Conservation (phyloP, 129 eudicot genomes). For the Tagetes erecta region DNA sequence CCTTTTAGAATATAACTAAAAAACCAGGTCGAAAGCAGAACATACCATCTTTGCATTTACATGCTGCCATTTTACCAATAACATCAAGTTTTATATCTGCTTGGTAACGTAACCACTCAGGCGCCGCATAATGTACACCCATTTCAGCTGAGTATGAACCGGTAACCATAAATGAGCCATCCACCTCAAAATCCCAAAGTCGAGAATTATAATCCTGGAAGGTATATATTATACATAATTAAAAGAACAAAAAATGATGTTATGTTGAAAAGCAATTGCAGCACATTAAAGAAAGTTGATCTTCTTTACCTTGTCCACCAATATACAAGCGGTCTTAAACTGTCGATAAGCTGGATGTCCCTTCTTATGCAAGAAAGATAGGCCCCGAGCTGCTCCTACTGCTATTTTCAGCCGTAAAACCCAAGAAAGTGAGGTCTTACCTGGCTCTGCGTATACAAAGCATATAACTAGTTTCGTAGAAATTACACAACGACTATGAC, state of each 20-base stretch:
- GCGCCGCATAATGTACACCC: slow-evolving; percentile 25
- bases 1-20: neutral
- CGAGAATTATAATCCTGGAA: slow-evolving; percentile 29
- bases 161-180: neutral
- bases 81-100: slow-evolving; percentile 20
- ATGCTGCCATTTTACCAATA: neutral
- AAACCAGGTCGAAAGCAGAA: neutral
- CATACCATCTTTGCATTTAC: slow-evolving; percentile 11
- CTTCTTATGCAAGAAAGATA: slow-evolving; percentile 26
- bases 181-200: slow-evolving; percentile 26
- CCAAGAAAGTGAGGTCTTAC: slow-evolving; percentile 26
- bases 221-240: neutral
- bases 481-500: too few species aligned
- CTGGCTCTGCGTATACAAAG: neutral
- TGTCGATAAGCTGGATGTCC: slow-evolving; percentile 12
- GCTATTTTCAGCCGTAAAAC: slow-evolving; percentile 31
- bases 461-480: neutral
- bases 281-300: neutral
- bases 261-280: neutral
- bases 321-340: slow-evolving; percentile 24
- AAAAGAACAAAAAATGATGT: slow-evolving; percentile 1
- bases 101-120: slow-evolving; percentile 34
- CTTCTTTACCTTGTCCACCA: slow-evolving; percentile 25
- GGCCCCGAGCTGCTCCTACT: slow-evolving; percentile 28
- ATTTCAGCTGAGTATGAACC: neutral